These are phyloP conservation scores for Crassisporium funariophilum DNA, from an alignment of 768 basidiomycete genomes.

Conservation along the genomic window DNA sequence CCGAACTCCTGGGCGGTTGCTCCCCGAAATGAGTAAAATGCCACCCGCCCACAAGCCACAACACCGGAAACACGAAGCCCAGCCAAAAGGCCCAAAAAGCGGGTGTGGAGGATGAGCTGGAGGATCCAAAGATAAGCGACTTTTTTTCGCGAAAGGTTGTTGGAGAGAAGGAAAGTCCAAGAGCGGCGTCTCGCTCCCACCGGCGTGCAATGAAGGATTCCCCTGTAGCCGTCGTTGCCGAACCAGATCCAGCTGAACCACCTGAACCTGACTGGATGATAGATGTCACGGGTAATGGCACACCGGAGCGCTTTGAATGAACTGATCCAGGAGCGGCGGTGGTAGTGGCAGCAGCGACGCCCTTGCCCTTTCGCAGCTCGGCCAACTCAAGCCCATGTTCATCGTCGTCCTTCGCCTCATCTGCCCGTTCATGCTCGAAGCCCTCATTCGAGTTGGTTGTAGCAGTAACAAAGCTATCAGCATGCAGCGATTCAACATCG, in stretches of 20 bases:
- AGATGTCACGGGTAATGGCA: too few relatives aligned
- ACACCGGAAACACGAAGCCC: conserved; percentile 71
- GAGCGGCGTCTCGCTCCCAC: conserved; percentile 47
- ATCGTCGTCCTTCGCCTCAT: conserved; percentile 3
- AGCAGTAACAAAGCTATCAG: conserved; percentile 62
- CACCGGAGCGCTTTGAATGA: too few relatives aligned
- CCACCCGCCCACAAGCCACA: conserved; percentile 82
- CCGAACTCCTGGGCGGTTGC: conserved; percentile 42
- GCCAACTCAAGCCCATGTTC: conserved; percentile 15
- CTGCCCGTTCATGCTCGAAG: conserved; percentile 4
- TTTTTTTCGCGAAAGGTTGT: conserved; percentile 36
- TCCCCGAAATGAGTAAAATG: conserved; percentile 53
- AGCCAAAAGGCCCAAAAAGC: conserved; percentile 72
- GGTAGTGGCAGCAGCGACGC: background rate
- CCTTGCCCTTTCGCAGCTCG: conserved; percentile 1
- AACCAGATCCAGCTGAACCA: too few relatives aligned
- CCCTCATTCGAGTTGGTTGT: conserved; percentile 41
- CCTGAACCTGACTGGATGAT: too few relatives aligned
- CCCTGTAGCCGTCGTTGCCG: conserved; percentile 27
- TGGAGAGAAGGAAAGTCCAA: conserved; percentile 30
- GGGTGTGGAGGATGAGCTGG: conserved; percentile 32
- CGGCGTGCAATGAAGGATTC: conserved; percentile 56
- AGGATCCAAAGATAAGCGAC: conserved; percentile 18
- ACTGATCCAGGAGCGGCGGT: too few relatives aligned
- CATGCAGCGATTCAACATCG: conserved; percentile 50